Conservation (phyloP, 768 basidiomycete species). For the Lyophyllum atratum region DNA sequence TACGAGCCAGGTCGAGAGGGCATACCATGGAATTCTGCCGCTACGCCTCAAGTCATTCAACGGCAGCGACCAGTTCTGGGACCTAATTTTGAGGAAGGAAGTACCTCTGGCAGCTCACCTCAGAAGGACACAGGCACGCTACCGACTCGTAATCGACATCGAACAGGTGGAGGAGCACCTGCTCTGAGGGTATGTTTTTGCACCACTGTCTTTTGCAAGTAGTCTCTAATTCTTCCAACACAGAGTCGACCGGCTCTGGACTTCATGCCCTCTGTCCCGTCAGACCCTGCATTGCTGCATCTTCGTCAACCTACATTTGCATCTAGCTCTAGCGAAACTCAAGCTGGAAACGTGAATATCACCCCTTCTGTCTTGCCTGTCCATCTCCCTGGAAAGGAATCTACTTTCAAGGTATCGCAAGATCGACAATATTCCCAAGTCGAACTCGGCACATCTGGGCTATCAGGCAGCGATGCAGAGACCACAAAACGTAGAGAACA, state of each 20-base stretch:
- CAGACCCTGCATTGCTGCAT: not conserved
- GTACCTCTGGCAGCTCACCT: slow-evolving; percentile 35
- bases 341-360: slow-evolving; percentile 2
- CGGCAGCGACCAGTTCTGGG: not conserved
- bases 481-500: slow-evolving; percentile 10
- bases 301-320: slow-evolving; percentile 4
- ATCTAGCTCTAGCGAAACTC: slow-evolving; percentile 9
- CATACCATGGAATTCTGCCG: not conserved
- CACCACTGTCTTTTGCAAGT: not conserved
- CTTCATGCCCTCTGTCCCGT: not conserved
- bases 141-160: slow-evolving; percentile 32
- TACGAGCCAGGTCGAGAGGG: slow-evolving; percentile 11
- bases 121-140: slow-evolving; percentile 14
- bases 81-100: slow-evolving; percentile 27
- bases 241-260: not conserved
- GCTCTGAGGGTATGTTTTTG: slow-evolving; percentile 5
- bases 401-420: slow-evolving; percentile 1
- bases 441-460: slow-evolving; percentile 4
- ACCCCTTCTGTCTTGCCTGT: slow-evolving; percentile 12
- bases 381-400: slow-evolving; percentile 22
- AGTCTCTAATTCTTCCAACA: not conserved
- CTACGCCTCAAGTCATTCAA: not conserved
- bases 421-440: slow-evolving; percentile 14
- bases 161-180: slow-evolving; percentile 35
- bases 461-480: slow-evolving; percentile 12